Conservation (phyloP, 176 grass and related monocot species). For the Oryza punctata region DNA sequence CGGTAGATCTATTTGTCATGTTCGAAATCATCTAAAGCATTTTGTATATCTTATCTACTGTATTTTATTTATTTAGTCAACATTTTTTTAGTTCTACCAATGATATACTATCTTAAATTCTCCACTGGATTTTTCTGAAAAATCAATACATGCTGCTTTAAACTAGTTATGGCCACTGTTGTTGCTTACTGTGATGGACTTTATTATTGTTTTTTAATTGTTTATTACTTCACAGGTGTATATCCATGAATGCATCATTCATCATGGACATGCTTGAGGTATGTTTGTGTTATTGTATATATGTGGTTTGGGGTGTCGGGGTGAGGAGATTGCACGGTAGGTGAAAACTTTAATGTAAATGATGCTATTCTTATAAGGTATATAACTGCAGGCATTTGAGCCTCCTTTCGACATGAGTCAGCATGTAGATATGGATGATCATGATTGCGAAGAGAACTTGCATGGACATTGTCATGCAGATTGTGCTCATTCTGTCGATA, state of each 20-base stretch:
- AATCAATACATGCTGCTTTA: neutral
- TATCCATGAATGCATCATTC: constrained; percentile 91
- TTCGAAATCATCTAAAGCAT: neutral
- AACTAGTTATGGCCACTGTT: constrained; percentile 6
- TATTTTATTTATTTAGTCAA: constrained; percentile 3
- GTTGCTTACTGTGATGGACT: constrained; percentile 36
- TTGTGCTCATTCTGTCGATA: constrained; percentile 46
- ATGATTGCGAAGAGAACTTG: constrained; percentile 44
- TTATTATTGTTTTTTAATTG: constrained; percentile 49
- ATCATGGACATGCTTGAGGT: constrained; percentile 99
- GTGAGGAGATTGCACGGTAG: neutral
- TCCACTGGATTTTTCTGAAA: neutral
- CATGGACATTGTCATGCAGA: constrained; percentile 50
- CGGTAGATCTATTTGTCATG: neutral
- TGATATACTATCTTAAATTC: constrained; percentile 4
- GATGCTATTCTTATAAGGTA: constrained; percentile 26
- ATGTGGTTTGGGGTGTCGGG: neutral
- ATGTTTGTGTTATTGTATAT: constrained; percentile 19
- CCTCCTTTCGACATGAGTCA: constrained; percentile 89
- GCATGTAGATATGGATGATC: constrained; percentile 60
- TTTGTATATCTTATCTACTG: neutral
- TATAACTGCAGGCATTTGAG: constrained; percentile 82
- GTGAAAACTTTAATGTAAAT: constrained; percentile 21
- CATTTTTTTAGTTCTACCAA: neutral
- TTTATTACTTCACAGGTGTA: constrained; percentile 69